Evolutionary conservation across 345 rosid species (phyloP).

Genomic region (Ailanthus altissimus): DNA sequence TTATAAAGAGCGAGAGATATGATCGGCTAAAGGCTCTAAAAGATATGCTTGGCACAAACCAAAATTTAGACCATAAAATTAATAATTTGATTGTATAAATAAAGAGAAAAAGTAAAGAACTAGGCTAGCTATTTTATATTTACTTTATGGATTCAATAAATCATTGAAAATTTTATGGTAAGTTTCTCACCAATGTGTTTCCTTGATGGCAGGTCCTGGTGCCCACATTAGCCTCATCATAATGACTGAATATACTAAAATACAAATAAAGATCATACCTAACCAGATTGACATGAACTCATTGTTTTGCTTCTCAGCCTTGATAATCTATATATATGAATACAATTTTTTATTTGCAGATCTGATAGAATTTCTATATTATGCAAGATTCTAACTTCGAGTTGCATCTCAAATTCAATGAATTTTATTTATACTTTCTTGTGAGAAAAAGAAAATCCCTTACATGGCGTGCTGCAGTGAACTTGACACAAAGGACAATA

Average conservation of each 20-base stretch:
- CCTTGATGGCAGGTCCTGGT: background rate
- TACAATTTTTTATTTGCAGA: background rate
- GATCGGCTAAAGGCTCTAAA: background rate
- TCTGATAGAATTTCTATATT: background rate
- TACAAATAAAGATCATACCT: slow-evolving; percentile 15
- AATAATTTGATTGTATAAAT: background rate
- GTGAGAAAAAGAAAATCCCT: background rate
- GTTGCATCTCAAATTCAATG: background rate
- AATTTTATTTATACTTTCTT: background rate
- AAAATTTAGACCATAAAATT: background rate
- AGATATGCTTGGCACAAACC: too few relatives aligned
- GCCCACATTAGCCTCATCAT: background rate
- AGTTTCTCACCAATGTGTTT: background rate
- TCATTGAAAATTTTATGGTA: background rate
- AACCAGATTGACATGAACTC: slow-evolving; percentile 17
- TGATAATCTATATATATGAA: background rate
- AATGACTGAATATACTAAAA: background rate
- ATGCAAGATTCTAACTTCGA: background rate
- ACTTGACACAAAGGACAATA: background rate
- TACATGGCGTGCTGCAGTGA: slow-evolving; percentile 5
- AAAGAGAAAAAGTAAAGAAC: background rate
- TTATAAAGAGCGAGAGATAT: background rate
- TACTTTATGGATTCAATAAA: background rate
- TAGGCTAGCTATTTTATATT: background rate
- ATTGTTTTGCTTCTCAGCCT: slow-evolving; percentile 11